Conservation (phyloP, 2,329 filamentous ascomycete genomes). For the Leptographium flavum region DNA sequence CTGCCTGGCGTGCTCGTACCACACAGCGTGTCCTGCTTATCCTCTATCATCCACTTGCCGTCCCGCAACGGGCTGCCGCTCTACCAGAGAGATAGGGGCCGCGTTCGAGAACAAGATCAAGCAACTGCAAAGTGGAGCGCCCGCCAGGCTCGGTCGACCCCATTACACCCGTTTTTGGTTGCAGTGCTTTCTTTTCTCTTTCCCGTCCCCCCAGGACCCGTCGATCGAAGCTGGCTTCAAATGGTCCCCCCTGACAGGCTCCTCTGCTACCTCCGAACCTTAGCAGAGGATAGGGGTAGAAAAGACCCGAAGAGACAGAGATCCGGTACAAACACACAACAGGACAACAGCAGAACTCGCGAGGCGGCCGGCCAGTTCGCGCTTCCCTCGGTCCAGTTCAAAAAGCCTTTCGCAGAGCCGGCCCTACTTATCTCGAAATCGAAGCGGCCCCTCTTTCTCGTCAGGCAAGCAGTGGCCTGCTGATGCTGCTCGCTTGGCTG, state of each 20-base stretch:
- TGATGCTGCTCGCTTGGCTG: background rate
- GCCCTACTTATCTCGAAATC: background rate
- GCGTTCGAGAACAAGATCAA: background rate
- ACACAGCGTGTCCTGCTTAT: no score
- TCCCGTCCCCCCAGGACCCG: background rate
- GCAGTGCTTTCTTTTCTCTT: conserved; percentile 1
- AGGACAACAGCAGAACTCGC: background rate
- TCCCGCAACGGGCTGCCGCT: background rate
- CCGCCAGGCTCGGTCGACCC: background rate
- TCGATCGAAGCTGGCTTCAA: conserved; percentile 5
- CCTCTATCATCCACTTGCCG: background rate
- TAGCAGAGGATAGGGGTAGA: conserved; percentile 1
- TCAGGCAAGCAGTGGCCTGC: background rate
- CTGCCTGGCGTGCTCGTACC: background rate
- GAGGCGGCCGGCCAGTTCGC: background rate
- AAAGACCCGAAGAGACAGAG: background rate
- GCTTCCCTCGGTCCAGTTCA: background rate
- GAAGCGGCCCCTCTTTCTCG: background rate
- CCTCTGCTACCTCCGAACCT: conserved; percentile 2
- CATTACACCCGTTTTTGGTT: conserved; percentile 3
- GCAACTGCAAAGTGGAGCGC: conserved; percentile 4
- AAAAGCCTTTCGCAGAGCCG: background rate
- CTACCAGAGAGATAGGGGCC: background rate
- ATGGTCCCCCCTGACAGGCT: conserved; percentile 6
- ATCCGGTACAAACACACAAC: background rate